Base-by-base conservation (phyloP, 352 stramenopile species). In the Phytophthora cactorum region DNA sequence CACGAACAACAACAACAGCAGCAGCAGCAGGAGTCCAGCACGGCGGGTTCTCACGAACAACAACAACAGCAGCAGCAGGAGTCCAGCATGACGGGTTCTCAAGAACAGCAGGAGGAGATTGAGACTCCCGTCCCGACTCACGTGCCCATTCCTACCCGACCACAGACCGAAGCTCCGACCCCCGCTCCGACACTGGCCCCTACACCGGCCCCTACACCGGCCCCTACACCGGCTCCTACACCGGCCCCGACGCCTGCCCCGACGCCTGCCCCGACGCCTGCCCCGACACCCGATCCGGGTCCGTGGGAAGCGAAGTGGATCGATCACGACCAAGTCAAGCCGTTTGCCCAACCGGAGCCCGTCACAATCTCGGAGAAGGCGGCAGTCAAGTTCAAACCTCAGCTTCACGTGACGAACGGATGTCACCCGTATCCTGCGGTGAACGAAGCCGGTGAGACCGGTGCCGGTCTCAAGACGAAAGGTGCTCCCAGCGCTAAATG, bases 391-490 rank as follows among this genome's bases (percentile, higher is more conserved):
- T 66, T 66, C 31, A 70, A 70, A 41, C 63, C 63, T 0, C 55
- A 70, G 25, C 3, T 70, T 14, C 38, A 70, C 25, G 39, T 70
- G 8, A 61, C 43, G 9, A 70, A 66, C n/a, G 63, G 63, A 32
- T 70, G 63, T 7, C 63, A 70, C 28, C 5, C 63, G 15, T 70
- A 70, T 22, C 63, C 63, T 45, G 63, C 50, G 3, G 63, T 70
- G 10, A 39, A 66, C n/a, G 47, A 46, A 32, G 34, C 28, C 11
- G 63, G 63, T 15, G 25, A 70, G 34, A 66, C 50, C 3, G 29
- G 56, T 31, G 41, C 56, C 32, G 63, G 63, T 15, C 41, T 70
- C 1, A 66, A 70, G 41, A 51, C 43, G 1, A 66, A 31, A 15
- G 63, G 63, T n/a, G 49, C 39, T 14, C 56, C 55, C 0, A 66